These are phyloP conservation scores for Grigorovia jiainica DNA, from an alignment of 805 yeast genomes.

Conservation along the genomic window DNA sequence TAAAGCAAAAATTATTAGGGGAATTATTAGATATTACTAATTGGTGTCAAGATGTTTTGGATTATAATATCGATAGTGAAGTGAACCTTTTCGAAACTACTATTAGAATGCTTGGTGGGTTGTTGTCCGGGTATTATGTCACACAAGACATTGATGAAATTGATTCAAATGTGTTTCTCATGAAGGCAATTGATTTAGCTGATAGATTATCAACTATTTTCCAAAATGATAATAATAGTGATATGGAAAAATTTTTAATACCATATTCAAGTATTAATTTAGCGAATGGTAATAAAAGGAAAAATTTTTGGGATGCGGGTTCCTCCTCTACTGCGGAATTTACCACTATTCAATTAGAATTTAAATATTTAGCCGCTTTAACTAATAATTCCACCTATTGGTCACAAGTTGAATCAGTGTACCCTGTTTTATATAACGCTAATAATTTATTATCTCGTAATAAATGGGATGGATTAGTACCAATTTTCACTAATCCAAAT, in stretches of 20 bases:
- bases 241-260: constrained; percentile 30
- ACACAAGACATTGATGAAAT: neutral
- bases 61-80: constrained; percentile 60
- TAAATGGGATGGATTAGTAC: constrained; percentile 60
- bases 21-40: constrained; percentile 52
- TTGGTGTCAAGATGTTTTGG: constrained; percentile 69
- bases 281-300: constrained; percentile 48
- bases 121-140: constrained; percentile 68
- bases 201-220: constrained; percentile 63
- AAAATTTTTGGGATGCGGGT: constrained; percentile 58
- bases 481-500: constrained; percentile 69
- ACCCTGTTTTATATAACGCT: constrained; percentile 55
- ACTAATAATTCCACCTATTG: constrained; percentile 77
- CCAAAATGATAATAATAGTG: constrained; percentile 39
- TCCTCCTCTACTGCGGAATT: constrained; percentile 88
- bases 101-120: constrained; percentile 86
- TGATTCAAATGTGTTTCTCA: constrained; percentile 54
- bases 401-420: constrained; percentile 67
- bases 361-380: constrained; percentile 67
- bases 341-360: constrained; percentile 76
- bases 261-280: constrained; percentile 78
- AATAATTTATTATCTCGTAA: constrained; percentile 28
- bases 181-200: constrained; percentile 75
- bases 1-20: constrained; percentile 31
- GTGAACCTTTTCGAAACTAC: constrained; percentile 92